Conservation (phyloP, 176 grass and related monocot genomes). For the Triticum monococcum region DNA sequence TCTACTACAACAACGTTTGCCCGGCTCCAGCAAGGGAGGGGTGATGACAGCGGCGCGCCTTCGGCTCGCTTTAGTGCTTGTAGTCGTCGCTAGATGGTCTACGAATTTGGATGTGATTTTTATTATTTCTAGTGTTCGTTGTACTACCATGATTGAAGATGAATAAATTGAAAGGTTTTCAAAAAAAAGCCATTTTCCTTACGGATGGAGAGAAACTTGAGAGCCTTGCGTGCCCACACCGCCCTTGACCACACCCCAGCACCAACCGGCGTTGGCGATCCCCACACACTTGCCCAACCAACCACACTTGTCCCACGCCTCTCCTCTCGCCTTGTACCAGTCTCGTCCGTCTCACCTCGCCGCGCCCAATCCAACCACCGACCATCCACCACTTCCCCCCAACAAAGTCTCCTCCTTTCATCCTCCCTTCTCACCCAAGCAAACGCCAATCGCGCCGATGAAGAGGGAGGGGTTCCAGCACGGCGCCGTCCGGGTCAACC, state of each 20-base stretch:
- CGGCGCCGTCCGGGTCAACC: constrained; percentile 43
- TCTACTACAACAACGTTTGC: too few species aligned
- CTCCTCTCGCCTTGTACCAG: not conserved
- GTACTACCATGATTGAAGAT: too few species aligned
- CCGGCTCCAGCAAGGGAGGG: too few species aligned
- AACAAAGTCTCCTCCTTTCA: not conserved
- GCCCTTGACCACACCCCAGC: constrained; percentile 30
- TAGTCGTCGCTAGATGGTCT: too few species aligned
- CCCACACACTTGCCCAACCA: constrained; percentile 40
- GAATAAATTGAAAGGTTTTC: too few species aligned
- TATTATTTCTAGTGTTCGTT: too few species aligned
- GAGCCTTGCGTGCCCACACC: constrained; percentile 33
- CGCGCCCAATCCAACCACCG: constrained; percentile 30
- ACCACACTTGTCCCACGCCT: constrained; percentile 3
- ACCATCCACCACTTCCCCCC: constrained; percentile 8
- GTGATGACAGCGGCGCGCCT: too few species aligned
- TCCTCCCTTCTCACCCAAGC: constrained; percentile 3
- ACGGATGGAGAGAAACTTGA: not conserved
- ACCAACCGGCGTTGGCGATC: constrained; percentile 17
- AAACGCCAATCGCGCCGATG: constrained; percentile 24
- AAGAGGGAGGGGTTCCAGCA: constrained; percentile 90
- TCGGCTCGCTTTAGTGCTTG: too few species aligned
- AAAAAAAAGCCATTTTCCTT: not conserved
- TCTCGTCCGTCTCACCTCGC: not conserved
- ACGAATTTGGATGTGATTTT: too few species aligned